Evolutionary conservation across 1,139 yeast genomes (phyloP), one percentile per base, ranked within the genome.

Genomic region (Taphrina confusa): DNA sequence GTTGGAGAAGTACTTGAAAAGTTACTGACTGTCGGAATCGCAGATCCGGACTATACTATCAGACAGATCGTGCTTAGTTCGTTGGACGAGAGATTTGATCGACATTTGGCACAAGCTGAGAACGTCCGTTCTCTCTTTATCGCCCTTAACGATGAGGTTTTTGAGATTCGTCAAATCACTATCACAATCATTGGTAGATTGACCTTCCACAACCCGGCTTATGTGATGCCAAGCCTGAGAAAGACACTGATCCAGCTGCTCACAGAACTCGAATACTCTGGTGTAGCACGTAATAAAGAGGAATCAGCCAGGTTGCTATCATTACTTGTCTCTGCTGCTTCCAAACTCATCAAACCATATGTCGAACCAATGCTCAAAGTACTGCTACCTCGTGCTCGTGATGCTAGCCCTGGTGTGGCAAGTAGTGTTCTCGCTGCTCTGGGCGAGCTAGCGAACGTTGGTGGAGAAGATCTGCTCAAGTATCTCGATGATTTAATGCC

Each of bases 31-130:
- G 80, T 89, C 3, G 89, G 95, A 1, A 86, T 92, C n/a, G 87
- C 97, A 0, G 99, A 94, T 67, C 89, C 96, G 0, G 83, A 89
- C 0, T 68, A 77, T n/a, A 96, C 89, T 61, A 88, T 91, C 47
- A 76, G 99, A 61, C 74, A 86, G 12, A 91, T 87, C 63, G 90
- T 94, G 0, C 75, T 94, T 61, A 80, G 80, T 55, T 80, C 92
- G 50, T 75, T 94, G 49, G 88, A 87, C 37, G 81, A 84, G 1
- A 80, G 80, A 62, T 86, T 92, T 69, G 97, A 92, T 68, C 89
- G 96, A 0, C 98, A 92, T 68, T 74, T 94, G 49, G 88, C 97
- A 0, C 97, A 92, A 71, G 95, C 96, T 0, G 95, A 87, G 65
- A 91, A 90, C 69, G 94, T 91, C 22, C 78, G 90, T 61, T 74